Percentiles rank a stretch among this genome's conserved stretches.
phyloP scores from a whole-genome alignment of 1,284 basidiomycete species.

The Rhodotorula sp. region DNA sequence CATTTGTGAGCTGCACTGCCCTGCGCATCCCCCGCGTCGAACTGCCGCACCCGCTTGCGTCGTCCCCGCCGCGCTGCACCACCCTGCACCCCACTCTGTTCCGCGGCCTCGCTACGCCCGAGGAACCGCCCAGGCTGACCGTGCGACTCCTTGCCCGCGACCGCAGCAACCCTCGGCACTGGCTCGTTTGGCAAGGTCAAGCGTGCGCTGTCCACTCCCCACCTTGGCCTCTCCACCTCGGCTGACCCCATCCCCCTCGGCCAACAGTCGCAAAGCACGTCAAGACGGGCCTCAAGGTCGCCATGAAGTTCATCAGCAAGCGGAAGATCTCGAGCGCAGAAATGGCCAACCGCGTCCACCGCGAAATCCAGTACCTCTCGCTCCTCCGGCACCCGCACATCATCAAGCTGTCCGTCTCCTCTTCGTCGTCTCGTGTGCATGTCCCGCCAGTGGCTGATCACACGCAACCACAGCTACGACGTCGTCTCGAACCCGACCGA shows the following conservation, averaged over 20 bases:
- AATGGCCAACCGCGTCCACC: constrained; percentile 86
- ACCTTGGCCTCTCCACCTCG: neutral
- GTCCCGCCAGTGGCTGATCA: too few species aligned
- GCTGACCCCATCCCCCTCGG: neutral
- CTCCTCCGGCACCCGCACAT: constrained; percentile 90
- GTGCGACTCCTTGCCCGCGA: too few species aligned
- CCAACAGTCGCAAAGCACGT: constrained; percentile 83
- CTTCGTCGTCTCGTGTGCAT: constrained; percentile 2
- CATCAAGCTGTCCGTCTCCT: constrained; percentile 76
- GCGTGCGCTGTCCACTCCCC: constrained; percentile 61
- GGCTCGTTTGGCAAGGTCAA: constrained; percentile 99
- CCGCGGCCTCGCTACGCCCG: neutral
- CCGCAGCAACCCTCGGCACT: constrained; percentile 56
- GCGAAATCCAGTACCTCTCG: constrained; percentile 94
- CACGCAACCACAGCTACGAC: constrained; percentile 69
- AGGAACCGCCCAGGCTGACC: neutral
- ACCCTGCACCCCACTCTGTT: neutral
- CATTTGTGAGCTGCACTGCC: constrained; percentile 41
- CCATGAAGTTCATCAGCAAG: constrained; percentile 97
- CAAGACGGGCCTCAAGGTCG: constrained; percentile 91
- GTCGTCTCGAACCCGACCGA: constrained; percentile 90
- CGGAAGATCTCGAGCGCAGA: constrained; percentile 88
- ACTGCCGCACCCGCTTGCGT: too few species aligned
- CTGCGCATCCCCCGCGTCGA: too few species aligned
- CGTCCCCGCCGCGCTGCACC: too few species aligned